Percentiles rank a stretch among this genome's conserved stretches.
These are phyloP conservation scores for Emericellopsis cladophorae DNA, from an alignment of 2,329 filamentous ascomycete species.

Conservation along the genomic window DNA sequence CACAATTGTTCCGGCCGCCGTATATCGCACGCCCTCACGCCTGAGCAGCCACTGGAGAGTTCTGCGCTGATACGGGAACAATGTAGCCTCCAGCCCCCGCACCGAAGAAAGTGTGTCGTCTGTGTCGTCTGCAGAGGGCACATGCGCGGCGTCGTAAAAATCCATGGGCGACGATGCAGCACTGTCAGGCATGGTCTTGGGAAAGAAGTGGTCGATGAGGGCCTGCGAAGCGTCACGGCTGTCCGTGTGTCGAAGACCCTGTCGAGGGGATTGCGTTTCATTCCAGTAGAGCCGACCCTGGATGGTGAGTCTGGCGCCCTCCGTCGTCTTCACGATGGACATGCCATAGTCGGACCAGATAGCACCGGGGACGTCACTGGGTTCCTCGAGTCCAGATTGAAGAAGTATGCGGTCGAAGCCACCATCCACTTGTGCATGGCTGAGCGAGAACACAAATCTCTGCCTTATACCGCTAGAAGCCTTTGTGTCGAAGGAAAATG, in stretches of 20 bases:
- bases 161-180: slow-evolving; percentile 31
- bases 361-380: slow-evolving; percentile 9
- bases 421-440: too few species aligned
- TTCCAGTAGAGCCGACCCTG: slow-evolving; percentile 29
- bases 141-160: slow-evolving; percentile 60
- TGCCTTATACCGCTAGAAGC: too few species aligned
- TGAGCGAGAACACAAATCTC: too few species aligned
- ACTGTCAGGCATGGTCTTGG: slow-evolving; percentile 2
- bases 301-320: slow-evolving; percentile 15
- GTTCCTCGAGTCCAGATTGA: too few species aligned
- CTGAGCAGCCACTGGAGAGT: slow-evolving; percentile 58
- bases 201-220: slow-evolving; percentile 24
- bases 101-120: too few species aligned
- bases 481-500: too few species aligned
- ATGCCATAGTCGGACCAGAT: slow-evolving; percentile 22
- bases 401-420: too few species aligned
- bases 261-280: slow-evolving; percentile 17
- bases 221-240: slow-evolving; percentile 19
- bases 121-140: slow-evolving; percentile 35
- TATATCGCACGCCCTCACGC: slow-evolving; percentile 49
- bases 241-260: slow-evolving; percentile 12
- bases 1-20: not conserved
- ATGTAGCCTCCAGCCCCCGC: slow-evolving; percentile 29
- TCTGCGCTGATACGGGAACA: slow-evolving; percentile 63
- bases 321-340: slow-evolving; percentile 12